Evolutionary conservation across 306 rosid genomes (phyloP).

Genomic region (Quercus berberidifolia): DNA sequence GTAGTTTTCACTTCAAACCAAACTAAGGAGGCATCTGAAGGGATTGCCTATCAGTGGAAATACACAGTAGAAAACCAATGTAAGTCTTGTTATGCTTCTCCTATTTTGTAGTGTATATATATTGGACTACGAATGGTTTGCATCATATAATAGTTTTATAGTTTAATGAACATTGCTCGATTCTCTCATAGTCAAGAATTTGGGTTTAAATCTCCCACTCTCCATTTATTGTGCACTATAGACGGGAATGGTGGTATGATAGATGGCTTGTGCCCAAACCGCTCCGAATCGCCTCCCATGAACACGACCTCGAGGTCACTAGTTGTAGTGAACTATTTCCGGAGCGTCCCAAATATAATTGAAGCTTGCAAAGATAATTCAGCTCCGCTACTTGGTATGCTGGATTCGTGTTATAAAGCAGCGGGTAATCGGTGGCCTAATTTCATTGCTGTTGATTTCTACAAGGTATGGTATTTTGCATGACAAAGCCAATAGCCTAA

Average conservation of each 20-base stretch:
- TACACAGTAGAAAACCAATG: conserved; percentile 91
- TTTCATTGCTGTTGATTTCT: conserved; percentile 79
- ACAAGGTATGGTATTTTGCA: conserved; percentile 42
- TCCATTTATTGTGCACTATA: conserved; percentile 10
- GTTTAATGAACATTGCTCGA: too few relatives aligned
- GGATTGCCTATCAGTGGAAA: conserved; percentile 84
- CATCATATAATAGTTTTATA: too few relatives aligned
- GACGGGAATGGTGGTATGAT: conserved; percentile 72
- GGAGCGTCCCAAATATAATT: conserved; percentile 33
- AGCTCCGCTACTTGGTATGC: conserved; percentile 56
- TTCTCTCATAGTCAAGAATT: not conserved
- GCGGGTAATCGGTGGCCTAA: conserved; percentile 72
- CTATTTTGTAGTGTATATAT: too few relatives aligned
- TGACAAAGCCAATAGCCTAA: too few relatives aligned
- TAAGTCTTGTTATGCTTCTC: conserved; percentile 21
- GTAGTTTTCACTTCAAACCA: conserved; percentile 81
- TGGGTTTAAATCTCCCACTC: not conserved
- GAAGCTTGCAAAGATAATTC: conserved; percentile 65
- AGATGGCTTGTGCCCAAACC: conserved; percentile 59
- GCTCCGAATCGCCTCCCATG: conserved; percentile 53
- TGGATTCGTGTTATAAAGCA: conserved; percentile 55
- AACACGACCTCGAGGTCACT: conserved; percentile 56
- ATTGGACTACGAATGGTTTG: too few relatives aligned
- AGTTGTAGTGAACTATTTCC: conserved; percentile 61
- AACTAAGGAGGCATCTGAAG: conserved; percentile 76